Evolutionary conservation across 169 alveolate genomes (phyloP), one percentile per base, ranked within the genome.

Genomic region (Eimeria falciformis): DNA sequence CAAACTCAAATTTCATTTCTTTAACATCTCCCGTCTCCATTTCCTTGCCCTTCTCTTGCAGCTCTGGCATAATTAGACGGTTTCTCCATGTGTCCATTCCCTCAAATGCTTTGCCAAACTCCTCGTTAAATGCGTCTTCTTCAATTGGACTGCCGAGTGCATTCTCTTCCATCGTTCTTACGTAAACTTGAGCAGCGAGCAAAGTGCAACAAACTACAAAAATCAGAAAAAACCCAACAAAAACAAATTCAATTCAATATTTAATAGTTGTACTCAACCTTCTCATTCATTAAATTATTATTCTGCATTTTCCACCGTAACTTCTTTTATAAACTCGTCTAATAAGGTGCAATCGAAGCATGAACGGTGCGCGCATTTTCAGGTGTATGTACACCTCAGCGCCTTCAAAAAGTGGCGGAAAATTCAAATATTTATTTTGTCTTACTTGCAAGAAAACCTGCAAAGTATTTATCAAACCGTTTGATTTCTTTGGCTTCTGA

Each of bases 391-490:
- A 33, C 40, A 33, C 4, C 40, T 33, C 40, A 33, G 40, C 40
- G 40, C 40, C 40, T 1, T 1, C 40, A 33, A 0, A 33, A 33
- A 2, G 40, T 33, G 2, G 40, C 0, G 40, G 2, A 0, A 2
- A 2, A 33, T 2, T 33, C 2, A 1, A 33, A 33, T 1, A 33
- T 17, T 4, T 4, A 65, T 23, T 65, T 65, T 1, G 1, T 1
- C 77, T 65, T 1, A 69, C 81, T 27, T 1, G 81, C 45, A 3
- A 69, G 1, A 3, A 1, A 69, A 0, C 81, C 81, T 27, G 81
- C 81, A 14, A 69, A 69, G 81, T 69, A 69, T 14, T 69, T 69
- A 27, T 69, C 81, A 1, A 69, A 12, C 33, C 81, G 23, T 0
- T 65, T 0, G 50, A 69, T 14, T 47, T 11, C n/a, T 11, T 25